Base-by-base conservation (phyloP, 768 basidiomycete genomes). In the Coprinopsis strossmayeri region DNA sequence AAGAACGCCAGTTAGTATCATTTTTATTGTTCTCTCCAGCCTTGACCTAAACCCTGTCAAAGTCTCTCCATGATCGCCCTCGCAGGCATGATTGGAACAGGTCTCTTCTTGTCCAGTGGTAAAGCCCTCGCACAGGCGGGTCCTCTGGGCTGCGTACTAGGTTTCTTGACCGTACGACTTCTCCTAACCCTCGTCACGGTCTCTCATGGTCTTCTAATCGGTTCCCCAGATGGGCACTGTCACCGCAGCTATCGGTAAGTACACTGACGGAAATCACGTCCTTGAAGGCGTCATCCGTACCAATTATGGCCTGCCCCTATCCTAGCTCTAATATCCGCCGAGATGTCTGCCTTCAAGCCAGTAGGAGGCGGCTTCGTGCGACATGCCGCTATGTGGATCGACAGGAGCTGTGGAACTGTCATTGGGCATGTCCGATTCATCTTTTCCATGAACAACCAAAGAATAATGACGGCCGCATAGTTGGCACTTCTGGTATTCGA, bases 301-400 rank as follows among this genome's bases (percentile, higher is more conserved):
- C 18, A 45, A 32, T 7, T 11, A 10, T 28, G 26, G 25, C 21
- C 12, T 15, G 46, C 13, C 49, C 12, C 39, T 34, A 42, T 40
- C 49, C 13, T 40, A 65, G 64, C 64, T 1, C 57, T 61, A 57
- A 56, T 64, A 3, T 61, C 66, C 23, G 71, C 63, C 9, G 73
- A 80, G 61, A 79, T 78, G 82, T 59, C 82, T 32, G 73, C 81
- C 0, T 81, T 71, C 57, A 70, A 82, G 30, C 82, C 82, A 0
- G 63, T 81, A 10, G 66, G 76, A 24, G 82, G 82, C 25, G 80
- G 80, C 35, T 68, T 73, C 55, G 72, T 73, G 13, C 65, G 71
- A 34, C 72, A 78, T 43, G 73, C 78, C 3, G 70, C 67, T 15
- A 68, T 76, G 42, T 79, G 76, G 61, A 62, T 82, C 26, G 80